Evolutionary conservation across 164 flowering plant genomes (phyloP).

Genomic region (Chimonanthus salicifolius): DNA sequence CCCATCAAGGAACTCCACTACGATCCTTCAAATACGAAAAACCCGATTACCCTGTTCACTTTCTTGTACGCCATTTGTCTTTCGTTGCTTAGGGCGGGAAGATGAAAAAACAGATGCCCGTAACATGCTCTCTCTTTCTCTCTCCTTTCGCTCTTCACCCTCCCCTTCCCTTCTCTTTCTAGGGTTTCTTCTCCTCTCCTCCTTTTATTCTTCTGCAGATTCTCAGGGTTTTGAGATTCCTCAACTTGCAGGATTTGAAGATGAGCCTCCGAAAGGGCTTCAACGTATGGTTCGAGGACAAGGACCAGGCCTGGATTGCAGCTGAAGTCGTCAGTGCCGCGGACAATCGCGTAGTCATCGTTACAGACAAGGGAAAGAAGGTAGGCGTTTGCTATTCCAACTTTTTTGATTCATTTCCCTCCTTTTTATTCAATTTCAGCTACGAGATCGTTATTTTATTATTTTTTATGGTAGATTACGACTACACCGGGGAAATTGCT

Average conservation of each 20-base stretch:
- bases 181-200: conserved; percentile 11
- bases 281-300: conserved; percentile 86
- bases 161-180: not conserved
- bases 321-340: conserved; percentile 55
- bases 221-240: conserved; percentile 21
- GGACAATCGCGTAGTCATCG: conserved; percentile 53
- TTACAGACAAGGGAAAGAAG: conserved; percentile 61
- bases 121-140: not conserved
- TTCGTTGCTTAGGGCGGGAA: conserved; percentile 18
- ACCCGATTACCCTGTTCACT: not conserved
- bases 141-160: not conserved
- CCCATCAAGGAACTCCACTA: not conserved
- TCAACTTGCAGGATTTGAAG: conserved; percentile 16
- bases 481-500: conserved; percentile 48
- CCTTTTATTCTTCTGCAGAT: not conserved
- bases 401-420: not conserved
- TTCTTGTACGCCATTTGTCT: not conserved
- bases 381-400: conserved; percentile 24
- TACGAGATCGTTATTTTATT: not conserved
- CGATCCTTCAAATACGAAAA: not conserved
- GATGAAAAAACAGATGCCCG: conserved; percentile 8
- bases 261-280: conserved; percentile 70
- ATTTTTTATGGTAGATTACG: conserved; percentile 34
- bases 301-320: conserved; percentile 61
- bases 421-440: not conserved